A percentile compares a stretch with the other conserved stretches of the same genome.
Conservation (phyloP, 345 rosid species). For the Theobroma cacao region DNA sequence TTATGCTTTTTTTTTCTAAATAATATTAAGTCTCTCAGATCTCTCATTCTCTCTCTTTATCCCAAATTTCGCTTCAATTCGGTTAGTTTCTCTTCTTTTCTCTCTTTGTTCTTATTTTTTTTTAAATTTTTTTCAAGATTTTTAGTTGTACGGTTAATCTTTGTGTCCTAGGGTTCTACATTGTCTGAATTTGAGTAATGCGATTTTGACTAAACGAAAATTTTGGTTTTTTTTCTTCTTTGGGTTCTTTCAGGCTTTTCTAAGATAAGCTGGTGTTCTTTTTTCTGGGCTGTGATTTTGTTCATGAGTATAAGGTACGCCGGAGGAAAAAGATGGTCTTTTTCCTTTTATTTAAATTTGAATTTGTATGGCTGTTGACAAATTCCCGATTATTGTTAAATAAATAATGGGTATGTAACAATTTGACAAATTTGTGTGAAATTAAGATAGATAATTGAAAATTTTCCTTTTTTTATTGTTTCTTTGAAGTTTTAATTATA, state of each 20-base stretch:
- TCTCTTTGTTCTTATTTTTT: background rate
- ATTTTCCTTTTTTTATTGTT: background rate
- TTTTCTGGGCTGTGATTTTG: slow-evolving; percentile 24
- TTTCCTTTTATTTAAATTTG: background rate
- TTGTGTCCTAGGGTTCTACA: slow-evolving; percentile 9
- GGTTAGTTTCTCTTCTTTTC: slow-evolving; percentile 4
- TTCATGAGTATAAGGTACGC: slow-evolving; percentile 32
- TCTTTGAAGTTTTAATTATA: background rate
- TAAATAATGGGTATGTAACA: background rate
- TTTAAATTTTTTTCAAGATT: background rate
- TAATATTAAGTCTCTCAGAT: background rate
- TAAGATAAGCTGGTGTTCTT: background rate
- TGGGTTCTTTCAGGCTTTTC: slow-evolving; percentile 19
- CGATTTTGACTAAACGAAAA: background rate
- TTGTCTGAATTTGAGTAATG: background rate
- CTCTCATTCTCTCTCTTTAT: slow-evolving; percentile 11
- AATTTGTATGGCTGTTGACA: background rate
- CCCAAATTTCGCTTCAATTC: slow-evolving; percentile 8
- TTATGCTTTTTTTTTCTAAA: background rate
- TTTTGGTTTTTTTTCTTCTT: background rate
- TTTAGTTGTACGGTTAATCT: slow-evolving; percentile 5
- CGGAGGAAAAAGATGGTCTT: background rate
- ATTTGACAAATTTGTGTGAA: background rate
- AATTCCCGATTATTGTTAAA: background rate
- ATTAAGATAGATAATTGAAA: background rate